Evolutionary conservation across 2,329 filamentous ascomycete species (phyloP), one percentile per base, ranked within the genome.

Genomic region (Dactylellina leptospora): DNA sequence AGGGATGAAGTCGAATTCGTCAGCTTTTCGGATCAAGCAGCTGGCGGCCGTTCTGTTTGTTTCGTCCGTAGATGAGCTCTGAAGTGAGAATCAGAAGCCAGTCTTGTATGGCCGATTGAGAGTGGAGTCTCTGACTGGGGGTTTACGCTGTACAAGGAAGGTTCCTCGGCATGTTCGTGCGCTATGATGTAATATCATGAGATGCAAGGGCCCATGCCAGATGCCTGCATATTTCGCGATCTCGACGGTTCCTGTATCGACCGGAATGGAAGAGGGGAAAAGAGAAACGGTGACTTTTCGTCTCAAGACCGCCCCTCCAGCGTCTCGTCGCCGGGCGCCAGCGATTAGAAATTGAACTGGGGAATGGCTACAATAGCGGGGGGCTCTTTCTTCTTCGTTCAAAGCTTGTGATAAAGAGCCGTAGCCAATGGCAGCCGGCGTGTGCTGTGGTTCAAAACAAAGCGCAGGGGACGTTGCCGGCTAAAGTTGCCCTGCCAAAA

Each of bases 171-270:
- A 54, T 72, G 44, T 36, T 48, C 25, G 20, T 53, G 40, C 10
- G n/a, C 25, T 72, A 72, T 72, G 68, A 72, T 72, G 68, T 72
- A 72, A 72, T 72, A 72, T 72, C 68, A 64, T 64, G 59, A 53
- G 25, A 53, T 58, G 51, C 66, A 71, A 71, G 58, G 66, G 51
- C 56, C 56, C 54, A 22, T 68, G 66, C 51, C 54, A 51, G n/a
- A n/a, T n/a, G 16, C 55, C 42, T 53, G 6, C 3, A n/a, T 20
- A 16, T 30, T 25, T 30, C 8, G 3, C 9, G 40, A 18, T 20
- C 18, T n/a, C 40, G 16, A 18, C 11, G 18, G 20, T n/a, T n/a
- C n/a, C 40, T 18, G 13, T 40, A 16, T 9, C 44, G 30, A 44
- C n/a, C n/a, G 38, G 38, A 25, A 38, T 20, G n/a, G 28, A 33